Evolutionary conservation across 352 stramenopile genomes (phyloP).

Genomic region (Globisporangium nunn): DNA sequence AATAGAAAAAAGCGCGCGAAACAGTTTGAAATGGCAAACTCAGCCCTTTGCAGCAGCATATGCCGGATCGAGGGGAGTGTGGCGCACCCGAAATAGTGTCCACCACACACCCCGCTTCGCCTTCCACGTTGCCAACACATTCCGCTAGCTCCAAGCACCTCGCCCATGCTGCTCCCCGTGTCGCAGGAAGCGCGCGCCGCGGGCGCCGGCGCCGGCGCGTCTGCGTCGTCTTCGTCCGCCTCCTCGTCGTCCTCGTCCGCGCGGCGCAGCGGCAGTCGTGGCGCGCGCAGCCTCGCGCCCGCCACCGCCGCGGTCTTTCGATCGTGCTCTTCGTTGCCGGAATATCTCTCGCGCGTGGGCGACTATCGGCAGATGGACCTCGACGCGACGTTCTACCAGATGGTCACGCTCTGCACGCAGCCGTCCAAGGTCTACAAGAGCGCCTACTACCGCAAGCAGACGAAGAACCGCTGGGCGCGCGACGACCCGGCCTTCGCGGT

Average conservation of each 20-base stretch:
- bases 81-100: no score
- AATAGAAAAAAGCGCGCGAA: not conserved
- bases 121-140: not conserved
- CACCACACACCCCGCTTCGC: no score
- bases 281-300: constrained; percentile 9
- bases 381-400: constrained; percentile 85
- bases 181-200: constrained; percentile 12
- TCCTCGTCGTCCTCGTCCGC: not conserved
- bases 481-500: constrained; percentile 97
- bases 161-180: constrained; percentile 16
- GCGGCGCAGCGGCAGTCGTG: not conserved
- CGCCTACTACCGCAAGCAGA: constrained; percentile 89
- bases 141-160: not conserved
- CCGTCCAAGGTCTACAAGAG: constrained; percentile 86
- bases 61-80: not conserved
- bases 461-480: constrained; percentile 98
- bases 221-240: not conserved
- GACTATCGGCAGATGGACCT: constrained; percentile 87
- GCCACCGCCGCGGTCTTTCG: constrained; percentile 44
- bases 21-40: not conserved
- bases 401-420: constrained; percentile 82
- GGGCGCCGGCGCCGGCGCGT: not conserved
- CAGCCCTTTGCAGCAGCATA: not conserved
- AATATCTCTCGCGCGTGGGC: constrained; percentile 76
- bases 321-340: constrained; percentile 63